A percentile compares a stretch with the other conserved stretches of the same genome.
These are phyloP conservation scores for Osmanthus fragrans DNA, from an alignment of 257 asterid species.

Conservation along the genomic window DNA sequence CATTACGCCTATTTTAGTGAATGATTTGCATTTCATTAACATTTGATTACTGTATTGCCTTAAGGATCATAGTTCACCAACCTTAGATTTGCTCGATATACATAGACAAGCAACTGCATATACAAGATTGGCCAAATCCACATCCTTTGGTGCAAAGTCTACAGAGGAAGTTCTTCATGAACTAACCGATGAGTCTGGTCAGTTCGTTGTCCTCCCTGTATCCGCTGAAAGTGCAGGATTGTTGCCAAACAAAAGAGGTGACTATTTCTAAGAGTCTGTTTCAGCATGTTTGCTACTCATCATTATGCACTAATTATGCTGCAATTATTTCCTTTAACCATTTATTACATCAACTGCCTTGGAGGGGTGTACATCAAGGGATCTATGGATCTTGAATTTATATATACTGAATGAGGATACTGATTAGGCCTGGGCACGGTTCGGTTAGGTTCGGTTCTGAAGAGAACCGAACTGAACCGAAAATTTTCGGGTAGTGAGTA, in stretches of 20 bases:
- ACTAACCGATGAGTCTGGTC: conserved; percentile 79
- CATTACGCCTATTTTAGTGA: conserved; percentile 3
- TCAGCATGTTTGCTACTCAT: background rate
- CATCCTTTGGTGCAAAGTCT: conserved; percentile 34
- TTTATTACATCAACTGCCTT: background rate
- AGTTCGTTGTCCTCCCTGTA: conserved; percentile 71
- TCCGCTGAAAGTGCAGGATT: conserved; percentile 86
- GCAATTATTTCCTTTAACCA: background rate
- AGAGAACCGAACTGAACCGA: no score
- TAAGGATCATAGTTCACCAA: conserved; percentile 50
- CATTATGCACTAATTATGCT: conserved; percentile 1
- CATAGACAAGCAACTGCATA: conserved; percentile 68
- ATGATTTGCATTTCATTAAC: background rate
- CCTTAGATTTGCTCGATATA: conserved; percentile 39
- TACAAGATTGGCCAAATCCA: conserved; percentile 58
- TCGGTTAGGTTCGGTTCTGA: no score
- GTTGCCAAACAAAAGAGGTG: conserved; percentile 68
- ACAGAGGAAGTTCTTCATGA: conserved; percentile 60
- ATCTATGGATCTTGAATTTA: conserved; percentile 1
- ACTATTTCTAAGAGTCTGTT: conserved; percentile 8
- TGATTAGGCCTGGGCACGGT: no score
- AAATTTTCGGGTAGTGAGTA: no score
- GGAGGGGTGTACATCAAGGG: background rate
- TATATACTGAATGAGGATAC: background rate
- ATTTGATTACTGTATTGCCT: background rate